Evolutionary conservation across 192 early-diverging fungal species (phyloP), one percentile per base, ranked within the genome.

Genomic region (Coemansia sp.): DNA sequence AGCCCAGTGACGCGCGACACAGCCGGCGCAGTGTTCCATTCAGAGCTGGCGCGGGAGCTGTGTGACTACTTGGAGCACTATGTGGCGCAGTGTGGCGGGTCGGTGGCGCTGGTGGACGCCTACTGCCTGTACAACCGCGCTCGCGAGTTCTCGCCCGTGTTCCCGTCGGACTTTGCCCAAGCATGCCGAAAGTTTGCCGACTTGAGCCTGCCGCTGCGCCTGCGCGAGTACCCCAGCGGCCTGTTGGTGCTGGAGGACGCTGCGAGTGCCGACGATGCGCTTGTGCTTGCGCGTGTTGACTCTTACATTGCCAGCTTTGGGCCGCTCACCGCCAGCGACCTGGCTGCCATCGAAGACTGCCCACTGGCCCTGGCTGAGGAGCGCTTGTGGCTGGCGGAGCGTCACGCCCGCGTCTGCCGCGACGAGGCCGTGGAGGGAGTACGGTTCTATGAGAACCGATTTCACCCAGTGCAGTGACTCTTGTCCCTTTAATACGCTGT

Each of bases 101-200:
- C 94, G 28, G 92, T 94, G 75, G 77, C 94, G 21, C 80, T 99
- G 1, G 89, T 92, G 6, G 96, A 98, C 68, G 85, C 95, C 9
- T 99, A 96, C 77, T 98, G 96, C 71, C 70, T 99, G 44, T 96
- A 94, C 74, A 99, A 99, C 74, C 89, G 95, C 4, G 97, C 95
- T 6, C 89, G 97, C 53, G 95, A 96, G 58, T 70, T 76, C 79
- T 91, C 93, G 23, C 86, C 97, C 10, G 91, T 99, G 17, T 99
- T 95, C 0, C 97, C 97, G 6, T 87, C 92, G n/a, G 97, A 99
- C 83, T 86, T 99, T 62, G 87, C 88, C 55, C 91, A 90, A 67
- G 90, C 92, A 23, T 91, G 91, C 72, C 70, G 71, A 14, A 81
- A 87, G 68, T 94, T 97, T 64, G 84, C 86, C 58, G 55, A 64